Base-by-base conservation (phyloP, 2,329 filamentous ascomycete species). In the Calonectria montana region DNA sequence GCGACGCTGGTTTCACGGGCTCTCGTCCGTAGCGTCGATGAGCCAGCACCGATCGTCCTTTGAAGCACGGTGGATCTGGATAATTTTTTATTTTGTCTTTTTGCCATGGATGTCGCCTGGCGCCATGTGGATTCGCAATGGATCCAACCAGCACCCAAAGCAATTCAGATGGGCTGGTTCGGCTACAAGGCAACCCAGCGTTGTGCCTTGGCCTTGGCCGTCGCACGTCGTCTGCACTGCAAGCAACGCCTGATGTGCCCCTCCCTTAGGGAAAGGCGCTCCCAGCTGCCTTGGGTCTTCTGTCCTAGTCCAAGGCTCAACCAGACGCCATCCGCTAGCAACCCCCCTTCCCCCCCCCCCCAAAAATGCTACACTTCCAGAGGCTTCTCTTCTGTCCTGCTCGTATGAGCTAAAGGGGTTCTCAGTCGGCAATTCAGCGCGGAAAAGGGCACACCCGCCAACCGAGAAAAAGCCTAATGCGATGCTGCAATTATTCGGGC, bases 401-500 rank as follows among this genome's bases (percentile, higher is more conserved):
- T 29, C 35, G 13, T 61, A 25, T 61, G 27, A 61, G 55, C 35
- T 25, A 61, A 48, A 61, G 35, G 21, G 18, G 23, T 57, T 66
- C 39, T 37, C 21, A 48, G 39, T 65, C 63, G 62, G 68, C 18
- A 53, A 41, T 55, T 45, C 63, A 63, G 68, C 62, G 67, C 53
- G 67, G 62, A 65, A 37, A 27, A 65, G 21, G 41, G 48, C 64
- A 66, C 57, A 63, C 35, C 29, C 29, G 50, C n/a, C 18, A 15
- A 18, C 18, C 31, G 12, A 53, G 18, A 15, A 15, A 55, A 35
- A n/a, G 31, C 29, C 50, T 48, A 43, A 59, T 29, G 27, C 13
- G 41, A 69, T 65, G 59, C 67, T 70, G 61, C 39, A 66, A 70
- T 35, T 29, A 55, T 50, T 45, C 29, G 18, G 21, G 50, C 25